Evolutionary conservation across 257 asterid genomes (phyloP).

Genomic region (Plantago ovata): DNA sequence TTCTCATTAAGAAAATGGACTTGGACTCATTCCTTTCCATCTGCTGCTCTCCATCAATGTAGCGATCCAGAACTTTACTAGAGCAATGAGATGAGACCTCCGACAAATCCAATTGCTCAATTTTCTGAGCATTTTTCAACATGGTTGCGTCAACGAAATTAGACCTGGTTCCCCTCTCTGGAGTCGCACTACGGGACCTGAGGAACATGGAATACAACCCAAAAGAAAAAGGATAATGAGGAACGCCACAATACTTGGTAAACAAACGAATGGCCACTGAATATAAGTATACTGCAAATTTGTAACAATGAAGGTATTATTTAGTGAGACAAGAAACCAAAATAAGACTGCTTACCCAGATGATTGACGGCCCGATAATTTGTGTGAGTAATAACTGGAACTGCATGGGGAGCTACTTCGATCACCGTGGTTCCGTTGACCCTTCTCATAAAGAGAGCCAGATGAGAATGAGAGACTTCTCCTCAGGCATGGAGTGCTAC

Average conservation of each 20-base stretch:
- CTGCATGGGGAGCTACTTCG: slow-evolving; percentile 57
- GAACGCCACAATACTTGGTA: not conserved
- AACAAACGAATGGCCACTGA: slow-evolving; percentile 9
- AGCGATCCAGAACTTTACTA: slow-evolving; percentile 83
- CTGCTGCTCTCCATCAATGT: slow-evolving; percentile 87
- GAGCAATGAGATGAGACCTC: slow-evolving; percentile 76
- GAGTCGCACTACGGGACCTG: slow-evolving; percentile 65
- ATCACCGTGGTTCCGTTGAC: slow-evolving; percentile 32
- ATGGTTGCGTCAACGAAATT: slow-evolving; percentile 36
- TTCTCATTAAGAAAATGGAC: slow-evolving; percentile 31
- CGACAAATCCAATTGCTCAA: slow-evolving; percentile 56
- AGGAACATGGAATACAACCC: slow-evolving; percentile 15
- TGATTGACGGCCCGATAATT: slow-evolving; percentile 45
- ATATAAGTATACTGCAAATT: not conserved
- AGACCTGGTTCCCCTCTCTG: slow-evolving; percentile 64
- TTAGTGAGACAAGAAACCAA: not conserved
- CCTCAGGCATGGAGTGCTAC: slow-evolving; percentile 56
- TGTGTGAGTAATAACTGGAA: slow-evolving; percentile 41
- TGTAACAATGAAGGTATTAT: not conserved
- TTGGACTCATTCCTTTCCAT: slow-evolving; percentile 37
- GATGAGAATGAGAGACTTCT: slow-evolving; percentile 90
- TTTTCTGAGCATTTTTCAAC: slow-evolving; percentile 34
- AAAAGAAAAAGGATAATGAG: slow-evolving; percentile 7
- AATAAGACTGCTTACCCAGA: slow-evolving; percentile 47
- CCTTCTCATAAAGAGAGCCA: slow-evolving; percentile 51